A percentile compares a stretch with the other conserved stretches of the same genome.
Evolutionary conservation across 768 basidiomycete species (phyloP).

Genomic region (Dictyophora rubrovolvata): DNA sequence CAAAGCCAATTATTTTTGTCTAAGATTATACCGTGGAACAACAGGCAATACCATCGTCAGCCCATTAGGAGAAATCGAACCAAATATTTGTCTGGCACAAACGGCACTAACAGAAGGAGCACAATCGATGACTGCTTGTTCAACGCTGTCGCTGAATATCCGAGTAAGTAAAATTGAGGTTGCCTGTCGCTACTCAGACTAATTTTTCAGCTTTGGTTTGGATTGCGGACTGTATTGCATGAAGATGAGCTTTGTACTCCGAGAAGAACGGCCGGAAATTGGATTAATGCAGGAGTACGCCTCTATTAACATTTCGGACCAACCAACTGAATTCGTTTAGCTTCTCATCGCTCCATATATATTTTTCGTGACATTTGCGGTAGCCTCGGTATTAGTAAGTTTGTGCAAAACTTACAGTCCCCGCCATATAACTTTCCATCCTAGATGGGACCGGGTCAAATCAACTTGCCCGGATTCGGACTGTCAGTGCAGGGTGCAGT

Average conservation of each 20-base stretch:
- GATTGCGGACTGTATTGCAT: background rate
- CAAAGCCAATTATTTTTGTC: background rate
- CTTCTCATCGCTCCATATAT: constrained; percentile 5
- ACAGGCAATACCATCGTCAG: background rate
- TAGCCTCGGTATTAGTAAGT: constrained; percentile 1
- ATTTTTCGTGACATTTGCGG: background rate
- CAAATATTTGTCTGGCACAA: constrained; percentile 37
- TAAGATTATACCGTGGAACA: constrained; percentile 12
- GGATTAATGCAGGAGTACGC: background rate
- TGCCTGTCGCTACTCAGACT: background rate
- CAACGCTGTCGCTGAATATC: background rate
- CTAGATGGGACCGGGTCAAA: background rate
- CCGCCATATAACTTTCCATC: background rate
- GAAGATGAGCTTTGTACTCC: background rate
- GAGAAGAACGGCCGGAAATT: background rate
- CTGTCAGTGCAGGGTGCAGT: background rate
- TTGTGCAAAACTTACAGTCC: background rate
- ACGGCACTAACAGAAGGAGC: constrained; percentile 43
- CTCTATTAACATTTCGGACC: background rate
- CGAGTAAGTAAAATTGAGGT: background rate
- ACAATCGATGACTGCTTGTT: constrained; percentile 10
- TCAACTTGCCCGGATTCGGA: background rate
- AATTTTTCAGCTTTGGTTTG: background rate
- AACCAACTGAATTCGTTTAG: background rate
- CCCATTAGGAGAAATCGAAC: constrained; percentile 18